Evolutionary conservation across 1,284 basidiomycete species (phyloP), one percentile per base, ranked within the genome.

Genomic region (Quambalaria eucalypti): DNA sequence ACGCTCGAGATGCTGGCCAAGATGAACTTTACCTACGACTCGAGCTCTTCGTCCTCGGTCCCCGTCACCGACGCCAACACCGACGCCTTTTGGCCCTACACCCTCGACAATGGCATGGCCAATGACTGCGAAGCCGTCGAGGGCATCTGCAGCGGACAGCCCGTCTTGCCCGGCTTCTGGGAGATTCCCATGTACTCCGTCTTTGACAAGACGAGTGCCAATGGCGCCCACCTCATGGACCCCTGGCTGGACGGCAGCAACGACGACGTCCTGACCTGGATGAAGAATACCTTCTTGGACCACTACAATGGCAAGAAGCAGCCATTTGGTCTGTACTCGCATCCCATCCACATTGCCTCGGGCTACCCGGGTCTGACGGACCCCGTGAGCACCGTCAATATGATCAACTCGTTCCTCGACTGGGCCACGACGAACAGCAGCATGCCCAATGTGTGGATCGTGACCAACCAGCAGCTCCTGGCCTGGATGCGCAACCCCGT

Each of bases 261-360:
- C 1, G 50, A 55, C 30, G 62, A 63, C 23, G 87, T 86, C 2
- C 77, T 87, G 6, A 78, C 78, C 47, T 88, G 86, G 78, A 84
- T 88, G 83, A 80, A 87, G 77, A 81, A 76, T 56, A 87, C 86
- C 0, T 88, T 89, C 76, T 84, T 80, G 2, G 83, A 78, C 56
- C 68, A 68, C 57, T 74, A 80, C 77, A 84, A 82, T 57, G 81
- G 80, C 44, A 87, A 87, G 66, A 81, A 85, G 7, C 86, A 87
- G 75, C 87, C 87, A 0, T 84, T 89, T 60, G 87, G 87, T 50
- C 78, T 88, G 42, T 89, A 88, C 76, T 85, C 85, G 2, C 87
- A 89, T 71, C 87, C 87, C 33, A 86, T 88, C 69, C 86, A 88
- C 77, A 75, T 87, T 55, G 83, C 86, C 16, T 82, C 84, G 51